Base-by-base conservation (phyloP, 2,329 filamentous ascomycete genomes). In the Lasiodiplodia citricola region DNA sequence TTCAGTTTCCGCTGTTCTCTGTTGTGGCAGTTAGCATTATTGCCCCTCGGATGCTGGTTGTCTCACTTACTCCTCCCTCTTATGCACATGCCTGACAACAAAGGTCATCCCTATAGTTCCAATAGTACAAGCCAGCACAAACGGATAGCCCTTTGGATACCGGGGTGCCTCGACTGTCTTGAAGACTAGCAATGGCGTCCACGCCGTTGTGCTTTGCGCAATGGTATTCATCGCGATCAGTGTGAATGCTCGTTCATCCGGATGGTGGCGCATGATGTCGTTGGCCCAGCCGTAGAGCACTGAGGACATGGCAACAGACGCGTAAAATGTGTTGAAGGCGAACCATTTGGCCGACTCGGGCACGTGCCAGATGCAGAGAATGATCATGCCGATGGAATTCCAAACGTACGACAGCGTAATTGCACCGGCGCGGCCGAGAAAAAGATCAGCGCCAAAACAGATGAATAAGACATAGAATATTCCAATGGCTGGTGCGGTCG, bases 221-320 rank as follows among this genome's bases (percentile, higher is more conserved):
- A 88, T 76, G 0, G 81, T 79, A 58, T 86, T 88, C 70, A 87
- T 83, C 25, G 86, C 73, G 4, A 87, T 82, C 6, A 88, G 73
- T 0, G 81, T 83, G 62, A 87, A 81, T 0, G 85, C 80, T 6
- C 87, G 76, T 69, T 87, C 82, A 0, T 80, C 82, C 0, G 82
- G 81, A 1, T 82, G 82, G 21, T 81, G 78, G 25, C 81, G 80
- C 2, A 87, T 75, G 41, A 83, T 79, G 13, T 79, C 84, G 69
- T 88, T 88, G 3, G 86, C 82, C 85, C 86, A 88, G 3, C 86
- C 86, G 66, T 87, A 84, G 7, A 88, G 76, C 3, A 87, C 84
- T 58, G 83, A 86, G 0, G 86, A 87, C 77, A 88, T 83, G 0
- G 86, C 82, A 5, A 83, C 80, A 0, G 85, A 79, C 0, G 81